A percentile compares a stretch with the other conserved stretches of the same genome.
phyloP scores from a whole-genome alignment of 441 rosid species.

The Corymbia citriodora region DNA sequence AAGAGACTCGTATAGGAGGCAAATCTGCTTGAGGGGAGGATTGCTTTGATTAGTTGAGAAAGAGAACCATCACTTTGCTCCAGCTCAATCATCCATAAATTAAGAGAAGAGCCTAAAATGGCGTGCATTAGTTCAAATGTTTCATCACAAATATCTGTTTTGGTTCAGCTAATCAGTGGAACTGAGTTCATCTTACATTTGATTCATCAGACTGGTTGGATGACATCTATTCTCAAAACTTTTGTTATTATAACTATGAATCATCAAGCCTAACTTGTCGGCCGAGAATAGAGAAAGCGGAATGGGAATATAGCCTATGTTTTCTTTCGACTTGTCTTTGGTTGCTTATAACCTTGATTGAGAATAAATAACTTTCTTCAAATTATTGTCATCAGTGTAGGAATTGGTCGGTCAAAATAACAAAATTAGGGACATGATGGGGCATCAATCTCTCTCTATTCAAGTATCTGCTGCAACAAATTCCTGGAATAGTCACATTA shows the following conservation, averaged over 20 bases:
- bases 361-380: background rate
- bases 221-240: background rate
- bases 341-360: background rate
- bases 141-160: background rate
- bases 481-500: background rate
- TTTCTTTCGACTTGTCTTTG: background rate
- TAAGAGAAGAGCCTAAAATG: background rate
- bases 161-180: background rate
- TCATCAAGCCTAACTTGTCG: background rate
- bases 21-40: background rate
- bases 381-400: background rate
- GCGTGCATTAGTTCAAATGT: background rate
- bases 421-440: background rate
- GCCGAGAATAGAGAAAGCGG: background rate
- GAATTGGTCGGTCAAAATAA: background rate
- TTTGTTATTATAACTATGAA: background rate
- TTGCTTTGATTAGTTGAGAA: background rate
- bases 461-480: background rate
- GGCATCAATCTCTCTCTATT: background rate
- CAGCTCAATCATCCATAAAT: background rate
- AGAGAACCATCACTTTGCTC: background rate
- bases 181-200: background rate
- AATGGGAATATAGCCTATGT: background rate
- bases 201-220: background rate
- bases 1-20: background rate